Conservation (phyloP, 257 asterid genomes). For the Solanum infundibuliforme region DNA sequence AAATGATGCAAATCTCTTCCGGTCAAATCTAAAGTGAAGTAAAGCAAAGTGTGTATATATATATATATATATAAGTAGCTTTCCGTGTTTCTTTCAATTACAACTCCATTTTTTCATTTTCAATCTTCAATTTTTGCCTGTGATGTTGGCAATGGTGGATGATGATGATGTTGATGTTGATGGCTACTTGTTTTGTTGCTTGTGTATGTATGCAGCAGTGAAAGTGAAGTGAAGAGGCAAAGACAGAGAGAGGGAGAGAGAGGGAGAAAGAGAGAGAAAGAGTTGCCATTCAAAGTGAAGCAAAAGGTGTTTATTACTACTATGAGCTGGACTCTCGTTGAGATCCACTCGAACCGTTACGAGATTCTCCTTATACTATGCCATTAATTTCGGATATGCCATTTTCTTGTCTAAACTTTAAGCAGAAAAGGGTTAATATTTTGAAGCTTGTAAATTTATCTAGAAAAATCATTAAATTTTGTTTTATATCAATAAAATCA, state of each 20-base stretch:
- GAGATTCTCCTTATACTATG: not conserved
- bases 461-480: too few species aligned
- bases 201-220: not conserved
- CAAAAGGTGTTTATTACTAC: not conserved
- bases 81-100: not conserved
- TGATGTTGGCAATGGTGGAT: not conserved
- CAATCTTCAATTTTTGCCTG: not conserved
- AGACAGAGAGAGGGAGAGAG: not conserved
- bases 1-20: not conserved
- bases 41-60: not conserved
- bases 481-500: too few species aligned
- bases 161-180: not conserved
- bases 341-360: conserved; percentile 10
- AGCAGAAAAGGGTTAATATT: too few species aligned
- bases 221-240: not conserved
- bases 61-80: not conserved
- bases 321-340: conserved; percentile 8
- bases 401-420: not conserved
- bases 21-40: not conserved
- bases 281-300: not conserved
- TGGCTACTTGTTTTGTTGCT: not conserved
- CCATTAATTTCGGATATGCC: conserved; percentile 4
- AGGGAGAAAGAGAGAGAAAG: not conserved
- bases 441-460: too few species aligned
- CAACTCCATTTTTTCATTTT: not conserved